Evolutionary conservation across 495 filamentous ascomycete species (phyloP), one percentile per base, ranked within the genome.

Genomic region (Neurospora pannonica): DNA sequence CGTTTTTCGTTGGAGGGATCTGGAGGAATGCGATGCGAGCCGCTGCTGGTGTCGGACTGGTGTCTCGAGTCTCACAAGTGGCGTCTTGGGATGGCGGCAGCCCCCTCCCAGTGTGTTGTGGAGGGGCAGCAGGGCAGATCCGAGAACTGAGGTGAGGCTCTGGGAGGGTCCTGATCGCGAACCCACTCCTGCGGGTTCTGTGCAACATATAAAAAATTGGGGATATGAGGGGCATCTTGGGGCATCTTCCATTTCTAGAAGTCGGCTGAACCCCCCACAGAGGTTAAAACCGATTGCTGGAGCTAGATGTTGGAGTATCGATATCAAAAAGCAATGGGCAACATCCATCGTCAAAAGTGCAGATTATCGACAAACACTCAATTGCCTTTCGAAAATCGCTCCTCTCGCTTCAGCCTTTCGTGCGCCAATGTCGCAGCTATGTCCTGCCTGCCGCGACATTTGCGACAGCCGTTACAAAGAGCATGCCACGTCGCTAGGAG

Each of bases 141-240:
- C 77, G 73, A 79, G 75, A 75, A 77, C 73, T 72, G 69, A 42
- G 38, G 38, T 81, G 81, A 82, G 81, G 81, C 81, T 82, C 81
- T 82, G 77, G 80, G 81, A 82, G 81, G 81, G 80, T 79, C 81
- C 77, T 36, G 75, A 79, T 80, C 76, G 79, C 78, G 78, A 82
- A 82, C 77, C 81, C 81, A 82, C 81, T 77, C 78, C 76, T 78
- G 79, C 79, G 79, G 81, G 77, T 77, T 80, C 77, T 82, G 81
- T 82, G 80, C 75, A 78, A 82, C 81, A 78, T 81, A 74, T 71
- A 78, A 75, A 80, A 77, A 78, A 75, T 78, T 75, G 78, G 76
- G 75, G 76, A 77, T 74, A 74, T 76, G 74, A 78, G 76, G 79
- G 80, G 78, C 76, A 74, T 75, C 34, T 80, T 80, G 28, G 54